Evolutionary conservation across 306 rosid species (phyloP).

Genomic region (Ormosia emarginata): DNA sequence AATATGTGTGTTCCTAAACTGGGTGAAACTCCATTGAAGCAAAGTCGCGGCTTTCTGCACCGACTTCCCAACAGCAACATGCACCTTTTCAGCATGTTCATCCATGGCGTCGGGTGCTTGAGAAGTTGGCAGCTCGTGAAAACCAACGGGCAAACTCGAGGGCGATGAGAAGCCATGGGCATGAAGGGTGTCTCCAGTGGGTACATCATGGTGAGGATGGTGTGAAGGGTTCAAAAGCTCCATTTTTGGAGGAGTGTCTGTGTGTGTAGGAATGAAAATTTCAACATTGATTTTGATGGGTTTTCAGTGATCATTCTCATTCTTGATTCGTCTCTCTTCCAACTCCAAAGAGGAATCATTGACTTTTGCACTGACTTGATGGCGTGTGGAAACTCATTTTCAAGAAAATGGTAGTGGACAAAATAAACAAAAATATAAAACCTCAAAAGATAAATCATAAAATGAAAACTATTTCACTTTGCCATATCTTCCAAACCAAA

Average conservation of each 20-base stretch:
- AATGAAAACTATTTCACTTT: too few relatives aligned
- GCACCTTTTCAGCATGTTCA: slow-evolving; percentile 35
- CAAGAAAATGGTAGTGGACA: neutral
- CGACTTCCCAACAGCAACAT: slow-evolving; percentile 71
- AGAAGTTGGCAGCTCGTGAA: too few relatives aligned
- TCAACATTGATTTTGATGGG: neutral
- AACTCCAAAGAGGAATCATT: neutral
- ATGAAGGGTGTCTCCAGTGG: neutral
- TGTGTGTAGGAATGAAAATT: neutral
- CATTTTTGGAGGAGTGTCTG: slow-evolving; percentile 15
- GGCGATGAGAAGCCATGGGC: too few relatives aligned
- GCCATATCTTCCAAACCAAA: too few relatives aligned
- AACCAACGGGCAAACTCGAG: too few relatives aligned
- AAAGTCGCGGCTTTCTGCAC: slow-evolving; percentile 45
- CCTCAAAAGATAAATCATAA: too few relatives aligned
- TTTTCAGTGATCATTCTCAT: neutral
- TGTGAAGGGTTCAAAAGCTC: slow-evolving; percentile 42
- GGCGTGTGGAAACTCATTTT: neutral
- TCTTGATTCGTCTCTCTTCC: neutral
- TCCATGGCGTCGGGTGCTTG: slow-evolving; percentile 17
- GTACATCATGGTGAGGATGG: slow-evolving; percentile 21
- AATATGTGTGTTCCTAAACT: slow-evolving; percentile 38
- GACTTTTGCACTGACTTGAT: neutral
- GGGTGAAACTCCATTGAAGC: slow-evolving; percentile 60
- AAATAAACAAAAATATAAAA: too few relatives aligned